Evolutionary conservation across 1,284 basidiomycete species (phyloP).

Genomic region (Cystobasidium slooffiae): DNA sequence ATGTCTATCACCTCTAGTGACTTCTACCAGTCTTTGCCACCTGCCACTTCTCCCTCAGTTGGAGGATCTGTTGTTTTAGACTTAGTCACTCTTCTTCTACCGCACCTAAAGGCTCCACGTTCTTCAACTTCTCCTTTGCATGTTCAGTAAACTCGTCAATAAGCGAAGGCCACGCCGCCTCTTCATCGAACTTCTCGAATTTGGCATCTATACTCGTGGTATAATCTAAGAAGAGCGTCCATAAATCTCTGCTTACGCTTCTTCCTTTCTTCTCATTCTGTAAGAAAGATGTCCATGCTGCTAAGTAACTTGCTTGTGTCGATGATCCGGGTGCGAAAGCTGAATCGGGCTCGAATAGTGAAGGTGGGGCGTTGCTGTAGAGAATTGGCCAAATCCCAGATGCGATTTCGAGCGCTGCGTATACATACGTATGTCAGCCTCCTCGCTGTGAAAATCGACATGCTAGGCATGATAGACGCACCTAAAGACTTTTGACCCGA

Average conservation of each 20-base stretch:
- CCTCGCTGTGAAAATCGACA: not conserved
- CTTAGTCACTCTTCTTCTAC: constrained; percentile 5
- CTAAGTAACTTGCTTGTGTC: constrained; percentile 28
- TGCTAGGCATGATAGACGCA: constrained; percentile 45
- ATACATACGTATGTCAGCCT: not conserved
- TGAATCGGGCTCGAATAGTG: constrained; percentile 41
- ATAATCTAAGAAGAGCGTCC: constrained; percentile 46
- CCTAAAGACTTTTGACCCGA: constrained; percentile 67
- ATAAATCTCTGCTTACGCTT: constrained; percentile 43
- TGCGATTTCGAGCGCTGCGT: constrained; percentile 70
- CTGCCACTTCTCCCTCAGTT: not conserved
- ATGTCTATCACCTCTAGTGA: not conserved
- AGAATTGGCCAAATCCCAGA: constrained; percentile 83
- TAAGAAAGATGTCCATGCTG: constrained; percentile 33
- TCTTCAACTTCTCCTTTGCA: constrained; percentile 55
- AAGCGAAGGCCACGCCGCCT: constrained; percentile 84
- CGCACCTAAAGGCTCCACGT: constrained; percentile 15
- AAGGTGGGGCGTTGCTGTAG: constrained; percentile 67
- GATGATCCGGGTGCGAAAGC: constrained; percentile 29
- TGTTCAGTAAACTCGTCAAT: constrained; percentile 86
- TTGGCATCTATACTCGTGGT: constrained; percentile 20
- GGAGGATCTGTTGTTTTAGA: not conserved
- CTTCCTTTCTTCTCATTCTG: constrained; percentile 38
- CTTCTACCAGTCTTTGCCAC: not conserved
- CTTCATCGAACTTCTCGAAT: constrained; percentile 30